Conservation (phyloP, 2,329 filamentous ascomycete species). For the Penicillium sp. region DNA sequence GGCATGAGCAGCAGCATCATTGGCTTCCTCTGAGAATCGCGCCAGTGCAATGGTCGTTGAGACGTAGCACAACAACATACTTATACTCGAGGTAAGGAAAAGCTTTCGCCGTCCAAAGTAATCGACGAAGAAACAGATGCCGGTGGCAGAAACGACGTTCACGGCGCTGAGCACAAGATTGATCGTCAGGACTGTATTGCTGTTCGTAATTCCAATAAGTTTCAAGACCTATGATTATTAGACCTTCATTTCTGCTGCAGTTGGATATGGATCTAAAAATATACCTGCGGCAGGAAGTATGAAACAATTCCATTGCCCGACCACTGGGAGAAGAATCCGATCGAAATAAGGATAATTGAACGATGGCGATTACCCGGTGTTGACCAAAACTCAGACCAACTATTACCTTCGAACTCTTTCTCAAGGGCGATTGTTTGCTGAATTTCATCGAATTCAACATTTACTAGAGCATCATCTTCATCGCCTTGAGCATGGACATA, state of each 20-base stretch:
- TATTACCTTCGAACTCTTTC: constrained; percentile 17
- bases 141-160: constrained; percentile 21
- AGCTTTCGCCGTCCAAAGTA: constrained; percentile 19
- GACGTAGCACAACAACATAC: constrained; percentile 16
- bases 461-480: constrained; percentile 32
- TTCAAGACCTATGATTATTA: constrained; percentile 16
- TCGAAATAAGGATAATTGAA: constrained; percentile 55
- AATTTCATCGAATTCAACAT: constrained; percentile 23
- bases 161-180: constrained; percentile 21
- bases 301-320: constrained; percentile 53
- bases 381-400: constrained; percentile 17
- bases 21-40: background rate
- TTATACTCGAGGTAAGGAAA: constrained; percentile 16
- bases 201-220: constrained; percentile 21
- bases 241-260: background rate
- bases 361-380: constrained; percentile 57
- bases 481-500: constrained; percentile 47
- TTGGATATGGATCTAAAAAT: background rate
- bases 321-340: constrained; percentile 63
- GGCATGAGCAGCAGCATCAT: constrained; percentile 2
- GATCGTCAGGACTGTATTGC: constrained; percentile 19
- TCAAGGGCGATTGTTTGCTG: constrained; percentile 19
- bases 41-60: constrained; percentile 16
- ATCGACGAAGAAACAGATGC: constrained; percentile 22
- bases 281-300: constrained; percentile 41